Conservation (phyloP, 768 basidiomycete species). For the Boletus vermiculosoides region DNA sequence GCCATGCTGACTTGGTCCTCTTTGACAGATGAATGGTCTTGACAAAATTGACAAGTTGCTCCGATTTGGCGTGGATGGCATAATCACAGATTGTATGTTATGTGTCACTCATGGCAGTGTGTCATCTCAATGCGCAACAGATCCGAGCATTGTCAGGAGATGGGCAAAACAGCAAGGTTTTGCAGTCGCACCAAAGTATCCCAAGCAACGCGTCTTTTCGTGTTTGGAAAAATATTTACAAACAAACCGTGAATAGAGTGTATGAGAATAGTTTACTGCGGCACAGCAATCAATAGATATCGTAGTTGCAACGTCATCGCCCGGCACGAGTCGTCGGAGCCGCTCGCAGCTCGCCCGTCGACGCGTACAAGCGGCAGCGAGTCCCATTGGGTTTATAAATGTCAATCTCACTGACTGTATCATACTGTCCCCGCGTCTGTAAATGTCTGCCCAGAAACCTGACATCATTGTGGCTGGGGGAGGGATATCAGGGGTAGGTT, state of each 20-base stretch:
- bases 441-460: slow-evolving; percentile 18
- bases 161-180: slow-evolving; percentile 54
- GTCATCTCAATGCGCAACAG: slow-evolving; percentile 22
- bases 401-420: not conserved
- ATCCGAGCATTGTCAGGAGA: slow-evolving; percentile 57
- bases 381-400: slow-evolving; percentile 8
- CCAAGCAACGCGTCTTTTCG: slow-evolving; percentile 56
- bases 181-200: slow-evolving; percentile 53
- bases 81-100: slow-evolving; percentile 67
- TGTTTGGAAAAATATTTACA: slow-evolving; percentile 54
- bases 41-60: slow-evolving; percentile 61
- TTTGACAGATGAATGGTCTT: slow-evolving; percentile 56
- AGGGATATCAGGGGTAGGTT: slow-evolving; percentile 29
- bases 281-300: not conserved
- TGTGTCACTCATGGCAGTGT: not conserved
- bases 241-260: not conserved
- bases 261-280: not conserved
- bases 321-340: not conserved
- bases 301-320: not conserved
- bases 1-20: not conserved
- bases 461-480: slow-evolving; percentile 31
- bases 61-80: slow-evolving; percentile 65
- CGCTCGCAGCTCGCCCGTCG: not conserved
- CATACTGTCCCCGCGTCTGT: not conserved
- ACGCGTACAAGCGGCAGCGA: slow-evolving; percentile 21